phyloP scores from a whole-genome alignment of 1,284 basidiomycete species.

The Rhodotorula sp. region DNA sequence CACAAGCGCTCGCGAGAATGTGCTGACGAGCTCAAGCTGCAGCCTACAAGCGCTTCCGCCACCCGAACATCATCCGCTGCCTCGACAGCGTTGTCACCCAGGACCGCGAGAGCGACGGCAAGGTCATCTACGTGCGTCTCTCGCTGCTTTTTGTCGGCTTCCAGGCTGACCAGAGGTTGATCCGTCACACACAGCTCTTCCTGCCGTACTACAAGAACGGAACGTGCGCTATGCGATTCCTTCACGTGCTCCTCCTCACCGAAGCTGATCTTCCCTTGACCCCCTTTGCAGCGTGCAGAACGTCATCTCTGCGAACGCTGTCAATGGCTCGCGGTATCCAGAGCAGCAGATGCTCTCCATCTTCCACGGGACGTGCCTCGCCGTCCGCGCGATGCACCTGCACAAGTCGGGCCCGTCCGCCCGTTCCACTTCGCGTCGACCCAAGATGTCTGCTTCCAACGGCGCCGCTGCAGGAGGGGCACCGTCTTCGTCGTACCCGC shows the following conservation, averaged over 20 bases:
- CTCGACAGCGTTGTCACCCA: constrained; percentile 93
- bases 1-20: neutral
- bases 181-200: constrained; percentile 56
- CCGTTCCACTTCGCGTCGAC: constrained; percentile 23
- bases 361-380: constrained; percentile 92
- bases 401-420: constrained; percentile 58
- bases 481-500: constrained; percentile 40
- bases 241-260: neutral
- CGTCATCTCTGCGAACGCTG: constrained; percentile 81
- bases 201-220: constrained; percentile 78
- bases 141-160: neutral
- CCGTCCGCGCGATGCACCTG: constrained; percentile 89
- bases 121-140: constrained; percentile 76
- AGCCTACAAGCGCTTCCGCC: constrained; percentile 57
- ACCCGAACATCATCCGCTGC: constrained; percentile 85
- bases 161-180: neutral
- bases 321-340: constrained; percentile 74
- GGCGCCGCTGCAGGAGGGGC: constrained; percentile 12
- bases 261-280: neutral
- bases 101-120: constrained; percentile 80
- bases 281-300: constrained; percentile 71
- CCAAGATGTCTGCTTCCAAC: constrained; percentile 7
- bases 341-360: constrained; percentile 84
- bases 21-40: neutral
- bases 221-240: constrained; percentile 45